Conservation (phyloP, 2,329 filamentous ascomycete species). For the Rhinocladiella mackenziei region DNA sequence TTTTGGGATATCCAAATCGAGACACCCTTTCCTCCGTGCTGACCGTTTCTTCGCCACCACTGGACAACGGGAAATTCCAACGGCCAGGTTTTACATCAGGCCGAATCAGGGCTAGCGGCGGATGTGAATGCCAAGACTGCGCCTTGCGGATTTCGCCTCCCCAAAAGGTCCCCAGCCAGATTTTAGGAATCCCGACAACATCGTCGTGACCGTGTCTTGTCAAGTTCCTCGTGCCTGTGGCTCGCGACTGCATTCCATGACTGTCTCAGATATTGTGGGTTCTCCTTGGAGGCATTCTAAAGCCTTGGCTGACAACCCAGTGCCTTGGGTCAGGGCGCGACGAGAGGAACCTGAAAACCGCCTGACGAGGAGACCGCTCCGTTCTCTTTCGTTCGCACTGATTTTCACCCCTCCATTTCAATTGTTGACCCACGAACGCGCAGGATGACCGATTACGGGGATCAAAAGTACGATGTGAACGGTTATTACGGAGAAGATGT, state of each 20-base stretch:
- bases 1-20: no score
- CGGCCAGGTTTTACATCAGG: no score
- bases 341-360: conserved; percentile 6
- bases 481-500: conserved; percentile 62
- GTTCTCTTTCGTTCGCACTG: neutral
- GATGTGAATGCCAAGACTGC: no score
- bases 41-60: no score
- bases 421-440: neutral
- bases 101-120: no score
- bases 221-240: neutral
- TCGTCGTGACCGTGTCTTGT: conserved; percentile 1
- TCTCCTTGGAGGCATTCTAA: conserved; percentile 18
- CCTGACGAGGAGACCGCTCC: conserved; percentile 1
- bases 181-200: neutral
- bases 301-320: conserved; percentile 28
- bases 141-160: no score
- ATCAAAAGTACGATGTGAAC: conserved; percentile 31
- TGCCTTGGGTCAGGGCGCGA: conserved; percentile 14
- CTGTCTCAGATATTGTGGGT: conserved; percentile 12
- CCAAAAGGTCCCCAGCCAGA: conserved; percentile 10
- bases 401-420: neutral
- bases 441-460: conserved; percentile 54
- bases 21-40: no score
- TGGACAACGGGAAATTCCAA: no score
- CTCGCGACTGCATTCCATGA: conserved; percentile 3